A percentile compares a stretch with the other conserved stretches of the same genome.
Conservation (phyloP, 2,329 filamentous ascomycete species). For the Ophiostoma quercus region DNA sequence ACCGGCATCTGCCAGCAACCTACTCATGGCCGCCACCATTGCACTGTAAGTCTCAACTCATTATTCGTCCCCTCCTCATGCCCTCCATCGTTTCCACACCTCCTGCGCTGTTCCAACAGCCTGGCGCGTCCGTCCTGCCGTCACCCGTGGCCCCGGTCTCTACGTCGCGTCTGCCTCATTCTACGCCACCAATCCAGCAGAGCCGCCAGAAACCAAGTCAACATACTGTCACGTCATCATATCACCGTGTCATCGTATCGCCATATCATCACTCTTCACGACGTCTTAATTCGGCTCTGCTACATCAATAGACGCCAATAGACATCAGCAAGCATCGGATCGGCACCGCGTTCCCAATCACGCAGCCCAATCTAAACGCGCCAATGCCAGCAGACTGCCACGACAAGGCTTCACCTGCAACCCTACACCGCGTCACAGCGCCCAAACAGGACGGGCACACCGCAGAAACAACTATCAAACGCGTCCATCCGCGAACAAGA, state of each 20-base stretch:
- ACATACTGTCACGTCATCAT: background rate
- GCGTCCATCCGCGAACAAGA: background rate
- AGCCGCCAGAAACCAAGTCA: background rate
- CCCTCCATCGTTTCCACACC: background rate
- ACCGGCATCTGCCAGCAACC: background rate
- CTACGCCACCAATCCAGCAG: background rate
- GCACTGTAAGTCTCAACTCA: background rate
- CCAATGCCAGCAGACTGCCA: background rate
- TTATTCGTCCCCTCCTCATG: background rate
- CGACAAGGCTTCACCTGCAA: background rate
- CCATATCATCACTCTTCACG: background rate
- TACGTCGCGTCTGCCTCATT: background rate
- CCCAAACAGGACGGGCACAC: background rate
- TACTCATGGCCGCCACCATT: constrained; percentile 9
- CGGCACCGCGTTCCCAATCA: background rate
- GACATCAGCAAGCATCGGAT: background rate
- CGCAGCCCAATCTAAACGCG: background rate
- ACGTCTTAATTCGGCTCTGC: background rate
- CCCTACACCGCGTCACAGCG: no score
- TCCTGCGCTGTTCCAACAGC: background rate
- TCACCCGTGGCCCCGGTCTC: constrained; percentile 1
- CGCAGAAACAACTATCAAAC: background rate
- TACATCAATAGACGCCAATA: no score
- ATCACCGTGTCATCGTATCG: background rate
- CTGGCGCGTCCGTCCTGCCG: constrained; percentile 13